Conservation (phyloP, 1,284 basidiomycete species). For the Austroboletus niveus region DNA sequence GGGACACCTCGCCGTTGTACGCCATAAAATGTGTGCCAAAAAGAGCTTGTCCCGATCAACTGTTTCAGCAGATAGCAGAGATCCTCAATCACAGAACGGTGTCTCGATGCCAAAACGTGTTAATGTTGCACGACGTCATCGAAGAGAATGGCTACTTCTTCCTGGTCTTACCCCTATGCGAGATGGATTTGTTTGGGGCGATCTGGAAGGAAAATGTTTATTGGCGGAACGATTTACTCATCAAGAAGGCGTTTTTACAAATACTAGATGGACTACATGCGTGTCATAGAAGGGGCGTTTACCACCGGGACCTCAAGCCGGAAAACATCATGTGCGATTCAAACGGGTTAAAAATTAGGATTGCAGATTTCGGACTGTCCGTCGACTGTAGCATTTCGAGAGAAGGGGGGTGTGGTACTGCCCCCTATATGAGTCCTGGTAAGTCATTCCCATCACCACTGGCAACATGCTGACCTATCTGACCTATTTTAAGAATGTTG, state of each 20-base stretch:
- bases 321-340: slow-evolving; percentile 81
- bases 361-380: slow-evolving; percentile 85
- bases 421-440: slow-evolving; percentile 82
- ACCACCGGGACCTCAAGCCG: slow-evolving; percentile 87
- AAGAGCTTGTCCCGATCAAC: slow-evolving; percentile 46
- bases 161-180: slow-evolving; percentile 37
- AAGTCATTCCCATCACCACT: slow-evolving; percentile 14
- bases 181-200: slow-evolving; percentile 54
- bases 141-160: slow-evolving; percentile 52
- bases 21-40: slow-evolving; percentile 75
- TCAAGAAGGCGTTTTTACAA: slow-evolving; percentile 66
- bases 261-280: slow-evolving; percentile 78
- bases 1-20: slow-evolving; percentile 22
- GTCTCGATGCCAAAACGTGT: slow-evolving; percentile 47
- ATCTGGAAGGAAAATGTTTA: slow-evolving; percentile 48
- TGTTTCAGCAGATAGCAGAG: slow-evolving; percentile 56
- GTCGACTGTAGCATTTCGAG: slow-evolving; percentile 60
- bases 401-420: slow-evolving; percentile 83
- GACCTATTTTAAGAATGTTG: slow-evolving; percentile 57
- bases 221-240: slow-evolving; percentile 50
- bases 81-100: slow-evolving; percentile 54
- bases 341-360: slow-evolving; percentile 57
- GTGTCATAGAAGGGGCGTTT: slow-evolving; percentile 68
- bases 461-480: not conserved
- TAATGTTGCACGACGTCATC: slow-evolving; percentile 52